phyloP scores from a whole-genome alignment of 192 early-diverging fungal genomes.

The Rhizophagus clarus region DNA sequence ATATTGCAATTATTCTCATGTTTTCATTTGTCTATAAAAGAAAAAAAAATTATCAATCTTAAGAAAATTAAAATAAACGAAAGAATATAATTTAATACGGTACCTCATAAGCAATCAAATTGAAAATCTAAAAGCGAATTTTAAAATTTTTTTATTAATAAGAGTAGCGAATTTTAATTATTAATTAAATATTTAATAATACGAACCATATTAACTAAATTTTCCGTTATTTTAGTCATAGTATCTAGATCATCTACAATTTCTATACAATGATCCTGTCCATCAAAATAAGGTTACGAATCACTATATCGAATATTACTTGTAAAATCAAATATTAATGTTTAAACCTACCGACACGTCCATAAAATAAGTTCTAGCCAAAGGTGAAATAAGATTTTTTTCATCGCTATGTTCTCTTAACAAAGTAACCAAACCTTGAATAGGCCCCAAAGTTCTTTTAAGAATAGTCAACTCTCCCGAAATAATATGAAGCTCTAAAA shows the following conservation, averaged over 20 bases:
- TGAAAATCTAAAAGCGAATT: constrained; percentile 42
- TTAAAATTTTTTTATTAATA: not conserved
- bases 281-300: not conserved
- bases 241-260: constrained; percentile 54
- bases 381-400: constrained; percentile 34
- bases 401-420: constrained; percentile 37
- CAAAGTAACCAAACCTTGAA: constrained; percentile 44
- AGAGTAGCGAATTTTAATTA: no score
- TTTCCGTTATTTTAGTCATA: constrained; percentile 44
- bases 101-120: constrained; percentile 47
- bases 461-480: constrained; percentile 46
- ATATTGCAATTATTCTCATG: constrained; percentile 39
- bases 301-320: not conserved
- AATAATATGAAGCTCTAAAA: constrained; percentile 46
- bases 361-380: constrained; percentile 49
- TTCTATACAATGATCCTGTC: constrained; percentile 48
- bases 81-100: not conserved
- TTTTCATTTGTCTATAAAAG: constrained; percentile 41
- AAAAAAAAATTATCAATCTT: not conserved
- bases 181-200: not conserved
- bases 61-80: not conserved
- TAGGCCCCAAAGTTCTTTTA: constrained; percentile 48
- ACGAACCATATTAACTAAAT: constrained; percentile 52
- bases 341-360: constrained; percentile 40
- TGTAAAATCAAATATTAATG: not conserved